These are phyloP conservation scores for Samsoniella hepiali DNA, from an alignment of 2,329 filamentous ascomycete species.

Conservation along the genomic window DNA sequence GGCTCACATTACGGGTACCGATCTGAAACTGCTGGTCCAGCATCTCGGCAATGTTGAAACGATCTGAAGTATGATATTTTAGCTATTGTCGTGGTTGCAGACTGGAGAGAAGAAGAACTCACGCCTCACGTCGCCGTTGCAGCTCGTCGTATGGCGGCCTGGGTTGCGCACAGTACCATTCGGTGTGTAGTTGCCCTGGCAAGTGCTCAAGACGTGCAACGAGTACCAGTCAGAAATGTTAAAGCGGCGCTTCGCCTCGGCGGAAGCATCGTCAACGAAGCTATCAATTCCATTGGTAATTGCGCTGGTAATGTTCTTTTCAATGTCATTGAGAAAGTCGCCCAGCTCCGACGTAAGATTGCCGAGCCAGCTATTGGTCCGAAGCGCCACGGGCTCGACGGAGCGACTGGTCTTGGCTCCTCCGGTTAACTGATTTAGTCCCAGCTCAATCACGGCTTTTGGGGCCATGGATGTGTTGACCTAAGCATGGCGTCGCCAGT, in stretches of 20 bases:
- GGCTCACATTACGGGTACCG: conserved; percentile 44
- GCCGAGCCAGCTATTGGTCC: background rate
- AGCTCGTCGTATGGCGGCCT: conserved; percentile 44
- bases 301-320: conserved; percentile 18
- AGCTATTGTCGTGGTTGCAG: background rate
- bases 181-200: conserved; percentile 45
- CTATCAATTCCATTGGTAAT: conserved; percentile 39
- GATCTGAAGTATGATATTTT: background rate
- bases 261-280: conserved; percentile 38
- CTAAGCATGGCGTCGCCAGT: background rate
- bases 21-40: conserved; percentile 45
- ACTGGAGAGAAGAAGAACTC: conserved; percentile 22
- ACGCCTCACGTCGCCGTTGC: conserved; percentile 42
- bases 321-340: background rate
- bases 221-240: conserved; percentile 52
- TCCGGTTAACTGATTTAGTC: background rate
- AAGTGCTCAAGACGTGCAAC: conserved; percentile 46
- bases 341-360: background rate
- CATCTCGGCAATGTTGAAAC: conserved; percentile 45
- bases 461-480: conserved; percentile 9
- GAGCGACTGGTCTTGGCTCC: background rate
- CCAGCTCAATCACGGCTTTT: background rate
- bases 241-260: conserved; percentile 39
- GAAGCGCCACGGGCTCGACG: background rate
- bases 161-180: conserved; percentile 38